These are phyloP conservation scores for Diatrype stigma DNA, from an alignment of 2,329 filamentous ascomycete species.

Conservation along the genomic window DNA sequence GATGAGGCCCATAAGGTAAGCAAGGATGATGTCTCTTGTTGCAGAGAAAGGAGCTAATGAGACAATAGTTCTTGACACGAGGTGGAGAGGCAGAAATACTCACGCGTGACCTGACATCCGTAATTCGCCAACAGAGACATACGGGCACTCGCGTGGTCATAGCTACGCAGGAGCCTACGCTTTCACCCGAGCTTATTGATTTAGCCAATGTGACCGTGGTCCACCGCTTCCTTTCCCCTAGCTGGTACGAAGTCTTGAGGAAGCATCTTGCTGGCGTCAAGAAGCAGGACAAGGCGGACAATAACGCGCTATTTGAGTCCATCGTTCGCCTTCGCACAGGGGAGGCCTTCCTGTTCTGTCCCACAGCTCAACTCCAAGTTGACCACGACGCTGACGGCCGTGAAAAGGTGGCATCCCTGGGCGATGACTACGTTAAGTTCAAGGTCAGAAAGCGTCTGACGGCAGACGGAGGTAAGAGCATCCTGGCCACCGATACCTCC, in stretches of 20 bases:
- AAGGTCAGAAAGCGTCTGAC: constrained; percentile 15
- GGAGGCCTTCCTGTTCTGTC: constrained; percentile 20
- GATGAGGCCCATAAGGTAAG: constrained; percentile 58
- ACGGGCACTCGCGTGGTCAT: constrained; percentile 17
- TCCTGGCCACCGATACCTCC: constrained; percentile 3
- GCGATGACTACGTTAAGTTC: constrained; percentile 11
- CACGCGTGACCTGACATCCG: constrained; percentile 12
- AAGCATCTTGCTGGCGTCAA: constrained; percentile 14
- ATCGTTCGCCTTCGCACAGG: constrained; percentile 17
- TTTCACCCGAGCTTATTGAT: constrained; percentile 17
- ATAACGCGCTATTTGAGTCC: constrained; percentile 11
- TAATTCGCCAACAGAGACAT: constrained; percentile 20
- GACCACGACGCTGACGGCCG: no score
- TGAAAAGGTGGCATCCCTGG: constrained; percentile 2
- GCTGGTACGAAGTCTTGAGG: constrained; percentile 15
- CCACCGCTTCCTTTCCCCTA: constrained; percentile 19
- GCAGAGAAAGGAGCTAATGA: no score
- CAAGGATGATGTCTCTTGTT: no score
- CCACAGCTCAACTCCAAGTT: constrained; percentile 13
- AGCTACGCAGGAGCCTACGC: constrained; percentile 20
- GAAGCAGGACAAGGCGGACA: background rate
- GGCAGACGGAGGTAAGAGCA: constrained; percentile 16
- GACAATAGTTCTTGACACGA: constrained; percentile 15
- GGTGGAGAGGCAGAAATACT: constrained; percentile 10
- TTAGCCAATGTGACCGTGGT: constrained; percentile 19